Conservation (phyloP, 148 eudicot genomes). For the Mesembryanthemum crystallinum region DNA sequence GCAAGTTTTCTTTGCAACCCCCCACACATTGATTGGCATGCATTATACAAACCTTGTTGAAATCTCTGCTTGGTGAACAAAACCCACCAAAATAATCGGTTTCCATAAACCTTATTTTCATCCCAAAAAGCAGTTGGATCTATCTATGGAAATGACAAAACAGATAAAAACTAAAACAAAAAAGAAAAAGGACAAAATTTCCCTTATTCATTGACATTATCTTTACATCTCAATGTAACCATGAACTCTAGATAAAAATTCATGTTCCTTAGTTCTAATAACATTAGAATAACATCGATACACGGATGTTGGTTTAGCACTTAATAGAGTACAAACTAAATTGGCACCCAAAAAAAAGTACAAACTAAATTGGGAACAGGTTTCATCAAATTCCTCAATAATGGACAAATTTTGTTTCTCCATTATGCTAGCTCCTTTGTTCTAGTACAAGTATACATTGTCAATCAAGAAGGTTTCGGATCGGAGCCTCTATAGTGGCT, state of each 20-base stretch:
- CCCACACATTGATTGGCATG: constrained; percentile 41
- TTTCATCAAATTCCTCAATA: background rate
- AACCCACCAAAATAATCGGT: constrained; percentile 42
- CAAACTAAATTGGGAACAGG: background rate
- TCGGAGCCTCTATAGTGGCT: background rate
- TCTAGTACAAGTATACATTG: background rate
- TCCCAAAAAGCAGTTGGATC: no score
- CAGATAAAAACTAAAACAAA: no score
- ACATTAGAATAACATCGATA: background rate
- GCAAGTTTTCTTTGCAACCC: constrained; percentile 28
- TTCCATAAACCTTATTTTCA: constrained; percentile 31
- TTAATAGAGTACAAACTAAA: no score
- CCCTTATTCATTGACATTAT: no score
- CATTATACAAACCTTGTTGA: constrained; percentile 39
- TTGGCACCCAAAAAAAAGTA: no score
- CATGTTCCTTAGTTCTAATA: no score
- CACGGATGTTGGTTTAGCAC: background rate
- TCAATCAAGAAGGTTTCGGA: background rate
- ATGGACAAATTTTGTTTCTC: background rate
- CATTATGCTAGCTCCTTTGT: background rate
- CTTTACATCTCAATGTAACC: no score
- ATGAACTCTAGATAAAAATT: no score
- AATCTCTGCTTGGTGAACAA: constrained; percentile 38
- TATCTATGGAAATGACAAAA: no score
- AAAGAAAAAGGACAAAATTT: no score